A percentile compares a stretch with the other conserved stretches of the same genome.
These are phyloP conservation scores for Dipteronia dyeriana DNA, from an alignment of 345 rosid species.

Conservation along the genomic window DNA sequence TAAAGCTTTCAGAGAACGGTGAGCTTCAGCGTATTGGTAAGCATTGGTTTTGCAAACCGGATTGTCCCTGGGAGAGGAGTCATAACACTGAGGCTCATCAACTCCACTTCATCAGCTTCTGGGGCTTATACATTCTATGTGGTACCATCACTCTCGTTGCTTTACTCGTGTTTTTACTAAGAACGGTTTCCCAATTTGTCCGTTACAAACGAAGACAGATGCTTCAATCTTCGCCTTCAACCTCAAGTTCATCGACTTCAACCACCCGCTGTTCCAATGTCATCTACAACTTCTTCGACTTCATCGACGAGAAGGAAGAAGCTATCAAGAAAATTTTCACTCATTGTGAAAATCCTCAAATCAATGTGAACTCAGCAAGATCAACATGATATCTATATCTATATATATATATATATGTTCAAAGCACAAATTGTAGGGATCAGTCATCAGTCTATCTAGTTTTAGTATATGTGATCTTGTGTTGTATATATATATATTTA, in stretches of 20 bases:
- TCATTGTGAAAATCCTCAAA: constrained; percentile 39
- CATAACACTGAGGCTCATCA: constrained; percentile 44
- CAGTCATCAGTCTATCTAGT: not conserved
- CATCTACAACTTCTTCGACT: constrained; percentile 55
- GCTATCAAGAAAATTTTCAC: constrained; percentile 64
- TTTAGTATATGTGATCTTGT: not conserved
- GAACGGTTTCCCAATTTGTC: constrained; percentile 54
- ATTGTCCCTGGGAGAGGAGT: constrained; percentile 41
- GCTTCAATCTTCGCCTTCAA: constrained; percentile 23
- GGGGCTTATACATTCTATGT: constrained; percentile 75
- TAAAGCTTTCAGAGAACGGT: constrained; percentile 75
- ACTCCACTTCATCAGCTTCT: constrained; percentile 69
- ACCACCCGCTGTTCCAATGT: constrained; percentile 34
- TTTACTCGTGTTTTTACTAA: constrained; percentile 45
- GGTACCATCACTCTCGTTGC: constrained; percentile 49
- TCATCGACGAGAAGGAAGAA: constrained; percentile 85
- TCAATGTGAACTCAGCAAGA: constrained; percentile 28
- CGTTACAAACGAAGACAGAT: constrained; percentile 49
- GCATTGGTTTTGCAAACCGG: constrained; percentile 65
- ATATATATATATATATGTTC: not conserved
- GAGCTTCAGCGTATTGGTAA: constrained; percentile 57
- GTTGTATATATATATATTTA: not conserved
- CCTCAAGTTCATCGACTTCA: constrained; percentile 25
- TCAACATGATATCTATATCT: not conserved
- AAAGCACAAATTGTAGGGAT: not conserved